These are phyloP conservation scores for Plasmopara halstedii DNA, from an alignment of 352 stramenopile genomes.

Conservation along the genomic window DNA sequence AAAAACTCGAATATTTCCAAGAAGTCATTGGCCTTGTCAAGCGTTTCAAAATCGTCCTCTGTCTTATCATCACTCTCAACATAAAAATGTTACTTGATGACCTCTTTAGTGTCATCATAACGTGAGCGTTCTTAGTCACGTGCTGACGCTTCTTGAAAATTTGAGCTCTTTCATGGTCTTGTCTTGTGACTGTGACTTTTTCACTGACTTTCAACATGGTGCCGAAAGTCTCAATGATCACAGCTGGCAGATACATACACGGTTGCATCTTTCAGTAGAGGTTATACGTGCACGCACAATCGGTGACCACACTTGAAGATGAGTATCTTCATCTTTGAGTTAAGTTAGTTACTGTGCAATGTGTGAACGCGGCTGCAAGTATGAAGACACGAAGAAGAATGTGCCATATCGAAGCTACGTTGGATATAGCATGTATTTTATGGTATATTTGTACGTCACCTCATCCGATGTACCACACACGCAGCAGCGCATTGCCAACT, in stretches of 20 bases:
- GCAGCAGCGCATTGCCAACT: conserved; percentile 78
- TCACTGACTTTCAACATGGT: conserved; percentile 79
- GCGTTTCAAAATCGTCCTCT: conserved; percentile 80
- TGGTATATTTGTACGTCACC: too few relatives aligned
- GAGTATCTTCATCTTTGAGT: conserved; percentile 90
- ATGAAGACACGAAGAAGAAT: too few relatives aligned
- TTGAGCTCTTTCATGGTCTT: conserved; percentile 87
- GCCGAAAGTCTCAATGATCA: conserved; percentile 81
- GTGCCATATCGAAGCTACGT: too few relatives aligned
- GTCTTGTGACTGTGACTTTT: conserved; percentile 85
- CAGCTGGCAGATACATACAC: conserved; percentile 34
- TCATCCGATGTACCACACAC: too few relatives aligned
- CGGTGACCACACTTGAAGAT: conserved; percentile 87
- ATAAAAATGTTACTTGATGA: neutral
- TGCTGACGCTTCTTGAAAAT: conserved; percentile 76
- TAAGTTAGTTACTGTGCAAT: conserved; percentile 86
- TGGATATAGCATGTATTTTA: too few relatives aligned
- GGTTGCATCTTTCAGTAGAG: neutral
- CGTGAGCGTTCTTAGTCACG: conserved; percentile 62
- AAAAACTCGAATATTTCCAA: conserved; percentile 79
- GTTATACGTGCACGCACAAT: conserved; percentile 53
- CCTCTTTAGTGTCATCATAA: conserved; percentile 11
- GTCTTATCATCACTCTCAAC: conserved; percentile 76
- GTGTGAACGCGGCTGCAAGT: too few relatives aligned
- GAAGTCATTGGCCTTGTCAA: conserved; percentile 85